A percentile compares a stretch with the other conserved stretches of the same genome.
Conservation (phyloP, 805 yeast genomes). For the Suhomyces sp. region DNA sequence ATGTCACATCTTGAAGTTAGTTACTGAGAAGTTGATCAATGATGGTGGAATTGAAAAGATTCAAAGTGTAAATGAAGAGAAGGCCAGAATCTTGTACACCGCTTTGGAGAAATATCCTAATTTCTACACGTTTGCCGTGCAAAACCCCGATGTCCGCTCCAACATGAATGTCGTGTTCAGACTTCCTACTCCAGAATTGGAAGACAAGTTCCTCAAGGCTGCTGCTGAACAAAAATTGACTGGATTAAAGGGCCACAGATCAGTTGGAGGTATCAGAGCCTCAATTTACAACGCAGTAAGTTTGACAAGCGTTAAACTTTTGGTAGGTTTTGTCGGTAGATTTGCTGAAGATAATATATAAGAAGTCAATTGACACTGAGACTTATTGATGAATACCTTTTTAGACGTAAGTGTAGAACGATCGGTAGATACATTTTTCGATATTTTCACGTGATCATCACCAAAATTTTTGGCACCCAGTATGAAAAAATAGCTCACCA, state of each 20-base stretch:
- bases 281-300: slow-evolving; percentile 88
- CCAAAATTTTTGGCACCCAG: no score
- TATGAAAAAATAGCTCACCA: no score
- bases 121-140: slow-evolving; percentile 67
- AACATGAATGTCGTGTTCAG: slow-evolving; percentile 94
- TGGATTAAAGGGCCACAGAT: slow-evolving; percentile 93
- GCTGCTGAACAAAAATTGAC: slow-evolving; percentile 61
- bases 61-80: slow-evolving; percentile 54
- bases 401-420: no score
- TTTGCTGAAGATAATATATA: no score
- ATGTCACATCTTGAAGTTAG: slow-evolving; percentile 79
- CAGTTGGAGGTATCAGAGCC: slow-evolving; percentile 96
- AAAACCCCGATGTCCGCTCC: slow-evolving; percentile 58
- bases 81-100: slow-evolving; percentile 63
- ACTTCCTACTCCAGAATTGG: slow-evolving; percentile 59
- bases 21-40: slow-evolving; percentile 57
- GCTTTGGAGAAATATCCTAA: slow-evolving; percentile 66
- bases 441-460: no score
- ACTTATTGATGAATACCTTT: no score
- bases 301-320: slow-evolving; percentile 53
- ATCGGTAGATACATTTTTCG: no score
- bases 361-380: no score
- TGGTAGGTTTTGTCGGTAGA: slow-evolving; percentile 56
- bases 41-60: slow-evolving; percentile 74
- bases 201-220: slow-evolving; percentile 64